Conservation (phyloP, 2,329 filamentous ascomycete genomes). For the Ophiocordyceps robertsii region DNA sequence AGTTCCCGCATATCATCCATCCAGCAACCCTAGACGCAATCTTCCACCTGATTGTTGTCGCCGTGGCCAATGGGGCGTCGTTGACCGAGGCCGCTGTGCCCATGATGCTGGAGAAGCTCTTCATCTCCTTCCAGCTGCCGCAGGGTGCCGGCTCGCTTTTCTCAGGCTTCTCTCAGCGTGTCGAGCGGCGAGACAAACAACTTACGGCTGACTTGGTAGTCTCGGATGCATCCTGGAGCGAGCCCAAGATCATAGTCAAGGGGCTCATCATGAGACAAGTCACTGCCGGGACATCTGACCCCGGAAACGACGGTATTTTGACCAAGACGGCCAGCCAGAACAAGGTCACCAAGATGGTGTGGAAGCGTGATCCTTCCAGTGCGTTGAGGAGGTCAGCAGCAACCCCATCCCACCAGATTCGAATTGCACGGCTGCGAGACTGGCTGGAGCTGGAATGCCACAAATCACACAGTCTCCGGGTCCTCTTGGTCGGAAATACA, state of each 20-base stretch:
- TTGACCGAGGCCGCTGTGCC: background rate
- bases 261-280: background rate
- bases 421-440: background rate
- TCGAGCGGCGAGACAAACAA: background rate
- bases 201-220: background rate
- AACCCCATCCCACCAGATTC: background rate
- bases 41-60: conserved; percentile 26
- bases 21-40: conserved; percentile 33
- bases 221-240: background rate
- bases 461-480: background rate
- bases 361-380: background rate
- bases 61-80: background rate
- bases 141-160: background rate
- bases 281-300: background rate
- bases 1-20: conserved; percentile 29
- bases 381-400: background rate
- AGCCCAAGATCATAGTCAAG: background rate
- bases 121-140: background rate
- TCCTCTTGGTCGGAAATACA: background rate
- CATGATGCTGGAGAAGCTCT: conserved; percentile 1
- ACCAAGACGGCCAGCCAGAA: background rate
- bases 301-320: background rate
- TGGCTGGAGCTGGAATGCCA: background rate
- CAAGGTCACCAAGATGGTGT: background rate
- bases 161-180: background rate